Percentiles rank a stretch among this genome's conserved stretches.
These are phyloP conservation scores for Exophiala sp. DNA, from an alignment of 2,329 filamentous ascomycete species.

Conservation along the genomic window DNA sequence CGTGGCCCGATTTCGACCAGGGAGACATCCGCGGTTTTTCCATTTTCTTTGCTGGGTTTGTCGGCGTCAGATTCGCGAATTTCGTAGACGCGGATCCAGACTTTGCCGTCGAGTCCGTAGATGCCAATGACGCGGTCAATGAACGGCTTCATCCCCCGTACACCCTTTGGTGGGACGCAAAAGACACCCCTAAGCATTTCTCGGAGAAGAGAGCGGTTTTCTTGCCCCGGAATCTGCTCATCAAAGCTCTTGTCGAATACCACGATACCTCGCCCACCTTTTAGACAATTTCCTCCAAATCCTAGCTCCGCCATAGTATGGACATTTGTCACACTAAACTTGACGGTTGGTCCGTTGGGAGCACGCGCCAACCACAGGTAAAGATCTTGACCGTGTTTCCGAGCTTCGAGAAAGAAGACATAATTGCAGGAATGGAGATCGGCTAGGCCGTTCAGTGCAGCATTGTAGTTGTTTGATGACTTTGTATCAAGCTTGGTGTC, in stretches of 20 bases:
- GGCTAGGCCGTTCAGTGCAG: conserved; percentile 67
- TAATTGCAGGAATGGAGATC: conserved; percentile 91
- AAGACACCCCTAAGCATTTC: conserved; percentile 87
- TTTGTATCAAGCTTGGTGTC: conserved; percentile 97
- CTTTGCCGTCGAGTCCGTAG: conserved; percentile 82
- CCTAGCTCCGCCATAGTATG: conserved; percentile 97
- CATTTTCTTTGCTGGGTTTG: conserved; percentile 31
- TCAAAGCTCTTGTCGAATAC: conserved; percentile 89
- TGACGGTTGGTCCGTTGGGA: conserved; percentile 71
- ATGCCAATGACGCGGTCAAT: conserved; percentile 93
- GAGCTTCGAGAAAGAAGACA: conserved; percentile 88
- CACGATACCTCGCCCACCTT: conserved; percentile 82
- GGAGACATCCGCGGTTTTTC: conserved; percentile 54
- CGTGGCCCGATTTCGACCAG: conserved; percentile 91
- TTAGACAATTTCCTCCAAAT: conserved; percentile 94
- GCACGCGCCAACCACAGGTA: conserved; percentile 92
- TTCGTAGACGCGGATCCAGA: conserved; percentile 95
- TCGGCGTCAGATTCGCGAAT: conserved; percentile 61
- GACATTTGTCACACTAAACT: conserved; percentile 53
- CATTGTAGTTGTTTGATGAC: conserved; percentile 58
- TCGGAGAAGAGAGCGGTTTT: conserved; percentile 55
- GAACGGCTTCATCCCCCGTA: conserved; percentile 89
- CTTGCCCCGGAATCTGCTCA: conserved; percentile 54
- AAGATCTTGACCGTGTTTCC: conserved; percentile 80
- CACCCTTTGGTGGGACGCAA: conserved; percentile 74